Conservation (phyloP, 192 early-diverging fungal species). For the Helicostylum pulchrum region DNA sequence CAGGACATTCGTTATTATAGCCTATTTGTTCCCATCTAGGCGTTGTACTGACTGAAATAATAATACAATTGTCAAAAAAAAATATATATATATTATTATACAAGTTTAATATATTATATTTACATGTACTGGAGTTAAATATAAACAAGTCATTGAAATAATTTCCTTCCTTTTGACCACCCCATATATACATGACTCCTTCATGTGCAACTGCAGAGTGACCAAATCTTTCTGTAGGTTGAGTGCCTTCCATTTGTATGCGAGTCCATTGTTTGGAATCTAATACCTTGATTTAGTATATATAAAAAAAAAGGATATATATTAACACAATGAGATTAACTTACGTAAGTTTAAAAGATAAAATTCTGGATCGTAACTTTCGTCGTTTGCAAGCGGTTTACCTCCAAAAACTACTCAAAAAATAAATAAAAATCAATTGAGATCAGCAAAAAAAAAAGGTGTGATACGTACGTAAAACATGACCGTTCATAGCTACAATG, state of each 20-base stretch:
- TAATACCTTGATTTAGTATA: conserved; percentile 4
- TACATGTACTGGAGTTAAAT: conserved; percentile 49
- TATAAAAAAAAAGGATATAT: too few relatives aligned
- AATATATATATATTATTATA: too few relatives aligned
- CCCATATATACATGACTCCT: conserved; percentile 49
- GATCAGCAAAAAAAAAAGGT: not conserved
- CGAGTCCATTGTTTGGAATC: conserved; percentile 45
- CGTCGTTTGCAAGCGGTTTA: conserved; percentile 25
- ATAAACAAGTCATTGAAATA: conserved; percentile 47
- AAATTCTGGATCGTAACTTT: conserved; percentile 33
- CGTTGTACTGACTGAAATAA: conserved; percentile 4
- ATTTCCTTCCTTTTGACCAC: conserved; percentile 41
- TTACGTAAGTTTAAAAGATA: conserved; percentile 43
- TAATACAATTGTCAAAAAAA: not conserved
- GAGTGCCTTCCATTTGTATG: conserved; percentile 36
- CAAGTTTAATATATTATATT: conserved; percentile 10
- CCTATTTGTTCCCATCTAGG: conserved; percentile 26
- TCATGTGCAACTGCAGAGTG: conserved; percentile 46
- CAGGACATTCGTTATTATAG: conserved; percentile 29
- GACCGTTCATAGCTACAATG: conserved; percentile 42
- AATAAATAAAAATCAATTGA: not conserved
- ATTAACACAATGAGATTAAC: not conserved
- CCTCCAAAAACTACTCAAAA: conserved; percentile 39
- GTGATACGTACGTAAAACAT: conserved; percentile 41
- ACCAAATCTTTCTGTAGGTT: conserved; percentile 44